A percentile compares a stretch with the other conserved stretches of the same genome.
Evolutionary conservation across 169 alveolate species (phyloP).

Genomic region (Plasmodium adleri): DNA sequence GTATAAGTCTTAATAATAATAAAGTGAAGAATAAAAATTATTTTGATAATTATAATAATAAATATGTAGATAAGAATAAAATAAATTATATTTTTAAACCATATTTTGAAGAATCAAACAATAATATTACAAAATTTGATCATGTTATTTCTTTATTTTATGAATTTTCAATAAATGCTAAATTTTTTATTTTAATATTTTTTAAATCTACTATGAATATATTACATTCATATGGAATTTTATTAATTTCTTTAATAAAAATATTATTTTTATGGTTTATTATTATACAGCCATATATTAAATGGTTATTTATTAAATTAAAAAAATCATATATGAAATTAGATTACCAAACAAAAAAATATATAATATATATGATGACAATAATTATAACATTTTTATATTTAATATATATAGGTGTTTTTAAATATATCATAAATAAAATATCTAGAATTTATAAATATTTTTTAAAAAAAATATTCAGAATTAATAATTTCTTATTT

Average conservation of each 20-base stretch:
- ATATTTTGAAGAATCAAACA: conserved; percentile 21
- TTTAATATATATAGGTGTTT: conserved; percentile 17
- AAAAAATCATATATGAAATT: conserved; percentile 28
- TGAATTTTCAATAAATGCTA: conserved; percentile 48
- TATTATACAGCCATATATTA: conserved; percentile 54
- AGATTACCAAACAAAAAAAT: conserved; percentile 36
- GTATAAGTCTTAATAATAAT: neutral
- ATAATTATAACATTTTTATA: conserved; percentile 13
- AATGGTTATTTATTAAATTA: conserved; percentile 34
- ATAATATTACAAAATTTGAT: conserved; percentile 2
- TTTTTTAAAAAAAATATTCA: conserved; percentile 33
- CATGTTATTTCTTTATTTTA: conserved; percentile 43
- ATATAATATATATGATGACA: conserved; percentile 14
- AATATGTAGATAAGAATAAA: conserved; percentile 12
- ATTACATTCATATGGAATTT: conserved; percentile 53
- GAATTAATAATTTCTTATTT: conserved; percentile 33
- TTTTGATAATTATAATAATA: no score
- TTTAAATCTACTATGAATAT: conserved; percentile 24
- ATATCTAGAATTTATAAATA: conserved; percentile 36
- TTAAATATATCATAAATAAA: conserved; percentile 44
- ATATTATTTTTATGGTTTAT: conserved; percentile 49
- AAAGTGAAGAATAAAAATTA: no score
- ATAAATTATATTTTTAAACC: conserved; percentile 17
- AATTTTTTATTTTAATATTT: conserved; percentile 22
- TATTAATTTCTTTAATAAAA: conserved; percentile 51